phyloP scores from a whole-genome alignment of 768 basidiomycete species.

The Pleurotus pulmonarius region DNA sequence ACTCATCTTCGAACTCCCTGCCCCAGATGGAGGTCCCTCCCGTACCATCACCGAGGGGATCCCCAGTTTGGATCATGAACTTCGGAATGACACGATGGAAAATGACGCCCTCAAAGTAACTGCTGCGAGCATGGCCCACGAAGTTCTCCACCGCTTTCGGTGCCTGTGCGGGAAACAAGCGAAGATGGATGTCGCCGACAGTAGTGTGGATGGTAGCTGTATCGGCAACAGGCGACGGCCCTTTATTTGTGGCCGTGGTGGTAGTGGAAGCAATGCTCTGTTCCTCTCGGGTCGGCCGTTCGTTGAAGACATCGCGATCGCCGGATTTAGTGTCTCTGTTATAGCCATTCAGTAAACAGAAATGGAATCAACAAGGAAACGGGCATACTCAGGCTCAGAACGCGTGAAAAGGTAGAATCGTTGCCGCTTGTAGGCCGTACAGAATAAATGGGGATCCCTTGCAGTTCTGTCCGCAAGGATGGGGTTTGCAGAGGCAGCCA shows the following conservation, averaged over 20 bases:
- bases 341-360: background rate
- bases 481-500: constrained; percentile 95
- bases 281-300: constrained; percentile 94
- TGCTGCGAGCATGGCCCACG: constrained; percentile 83
- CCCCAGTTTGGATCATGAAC: constrained; percentile 98
- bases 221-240: constrained; percentile 71
- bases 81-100: constrained; percentile 98
- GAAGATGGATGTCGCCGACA: constrained; percentile 87
- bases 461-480: constrained; percentile 81
- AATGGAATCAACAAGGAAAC: background rate
- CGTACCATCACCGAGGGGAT: constrained; percentile 92
- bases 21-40: constrained; percentile 92
- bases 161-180: constrained; percentile 85
- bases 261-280: constrained; percentile 77
- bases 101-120: constrained; percentile 89
- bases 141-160: constrained; percentile 99
- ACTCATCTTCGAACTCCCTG: constrained; percentile 89
- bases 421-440: constrained; percentile 88
- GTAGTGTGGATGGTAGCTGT: constrained; percentile 93
- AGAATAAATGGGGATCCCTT: constrained; percentile 89
- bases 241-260: constrained; percentile 38
- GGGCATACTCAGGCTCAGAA: constrained; percentile 79
- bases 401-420: constrained; percentile 96
- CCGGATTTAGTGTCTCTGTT: constrained; percentile 77
- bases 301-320: constrained; percentile 98